These are phyloP conservation scores for Cladosporium sp. DNA, from an alignment of 2,329 filamentous ascomycete genomes.

Conservation along the genomic window DNA sequence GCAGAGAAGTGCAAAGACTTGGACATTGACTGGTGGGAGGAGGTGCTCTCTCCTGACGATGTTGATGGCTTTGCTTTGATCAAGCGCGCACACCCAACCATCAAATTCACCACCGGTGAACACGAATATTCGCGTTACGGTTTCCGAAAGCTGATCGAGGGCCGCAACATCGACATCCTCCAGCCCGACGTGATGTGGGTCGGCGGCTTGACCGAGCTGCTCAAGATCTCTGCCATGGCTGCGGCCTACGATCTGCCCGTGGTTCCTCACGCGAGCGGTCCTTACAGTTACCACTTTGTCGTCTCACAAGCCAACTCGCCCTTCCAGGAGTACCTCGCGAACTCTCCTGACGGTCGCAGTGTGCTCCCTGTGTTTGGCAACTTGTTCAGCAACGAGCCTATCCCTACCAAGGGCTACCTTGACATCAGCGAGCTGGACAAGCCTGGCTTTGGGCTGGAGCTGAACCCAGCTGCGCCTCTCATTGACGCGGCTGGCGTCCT, in stretches of 20 bases:
- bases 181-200: constrained; percentile 99
- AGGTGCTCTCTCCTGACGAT: constrained; percentile 88
- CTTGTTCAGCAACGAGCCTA: constrained; percentile 86
- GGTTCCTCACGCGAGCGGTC: constrained; percentile 89
- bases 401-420: constrained; percentile 79
- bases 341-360: constrained; percentile 86
- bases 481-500: constrained; percentile 75
- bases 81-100: constrained; percentile 84
- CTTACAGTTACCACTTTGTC: constrained; percentile 96
- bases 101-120: constrained; percentile 95
- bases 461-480: constrained; percentile 79
- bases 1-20: constrained; percentile 80
- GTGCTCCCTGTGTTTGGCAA: constrained; percentile 92
- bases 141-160: constrained; percentile 91
- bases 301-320: constrained; percentile 90
- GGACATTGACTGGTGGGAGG: constrained; percentile 97
- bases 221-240: constrained; percentile 86
- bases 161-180: constrained; percentile 88
- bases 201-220: constrained; percentile 85
- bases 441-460: constrained; percentile 85
- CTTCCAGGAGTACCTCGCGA: constrained; percentile 95
- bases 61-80: constrained; percentile 86
- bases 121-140: constrained; percentile 94
- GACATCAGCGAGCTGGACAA: constrained; percentile 79
- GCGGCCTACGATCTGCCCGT: constrained; percentile 93